phyloP scores from a whole-genome alignment of 805 yeast species.

The Cyberlindnera euphorbiiphila region DNA sequence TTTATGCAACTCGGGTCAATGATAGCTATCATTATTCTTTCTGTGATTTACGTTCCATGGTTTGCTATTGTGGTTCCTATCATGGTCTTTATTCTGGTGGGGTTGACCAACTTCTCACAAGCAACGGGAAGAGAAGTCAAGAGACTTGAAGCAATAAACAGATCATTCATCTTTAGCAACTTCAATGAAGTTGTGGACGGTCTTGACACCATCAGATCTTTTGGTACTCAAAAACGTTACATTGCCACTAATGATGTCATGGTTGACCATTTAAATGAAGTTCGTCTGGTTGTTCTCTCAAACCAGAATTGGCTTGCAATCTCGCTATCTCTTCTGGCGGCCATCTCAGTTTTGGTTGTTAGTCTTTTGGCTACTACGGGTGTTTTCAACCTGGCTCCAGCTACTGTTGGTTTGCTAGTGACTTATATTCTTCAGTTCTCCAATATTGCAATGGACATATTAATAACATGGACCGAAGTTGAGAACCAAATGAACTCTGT shows the following conservation, averaged over 20 bases:
- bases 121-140: conserved; percentile 73
- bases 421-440: conserved; percentile 54
- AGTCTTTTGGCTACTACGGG: conserved; percentile 54
- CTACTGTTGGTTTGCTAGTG: conserved; percentile 63
- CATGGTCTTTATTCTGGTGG: conserved; percentile 38
- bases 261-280: conserved; percentile 62
- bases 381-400: conserved; percentile 52
- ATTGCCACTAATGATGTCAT: conserved; percentile 38
- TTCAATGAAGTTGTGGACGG: conserved; percentile 71
- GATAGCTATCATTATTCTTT: conserved; percentile 56
- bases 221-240: conserved; percentile 42
- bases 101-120: conserved; percentile 52
- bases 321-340: conserved; percentile 49
- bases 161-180: conserved; percentile 65
- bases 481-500: conserved; percentile 75
- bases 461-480: conserved; percentile 57
- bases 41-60: conserved; percentile 71
- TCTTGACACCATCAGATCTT: conserved; percentile 57
- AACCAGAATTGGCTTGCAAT: conserved; percentile 70
- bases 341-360: conserved; percentile 46
- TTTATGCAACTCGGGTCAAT: conserved; percentile 40
- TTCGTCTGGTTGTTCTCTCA: conserved; percentile 54
- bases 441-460: conserved; percentile 22
- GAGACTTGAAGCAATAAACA: conserved; percentile 65
- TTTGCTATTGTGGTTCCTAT: conserved; percentile 61